Percentiles rank a stretch among this genome's conserved stretches.
These are phyloP conservation scores for Musa balbisiana DNA, from an alignment of 202 grass and related monocot species.

Conservation along the genomic window DNA sequence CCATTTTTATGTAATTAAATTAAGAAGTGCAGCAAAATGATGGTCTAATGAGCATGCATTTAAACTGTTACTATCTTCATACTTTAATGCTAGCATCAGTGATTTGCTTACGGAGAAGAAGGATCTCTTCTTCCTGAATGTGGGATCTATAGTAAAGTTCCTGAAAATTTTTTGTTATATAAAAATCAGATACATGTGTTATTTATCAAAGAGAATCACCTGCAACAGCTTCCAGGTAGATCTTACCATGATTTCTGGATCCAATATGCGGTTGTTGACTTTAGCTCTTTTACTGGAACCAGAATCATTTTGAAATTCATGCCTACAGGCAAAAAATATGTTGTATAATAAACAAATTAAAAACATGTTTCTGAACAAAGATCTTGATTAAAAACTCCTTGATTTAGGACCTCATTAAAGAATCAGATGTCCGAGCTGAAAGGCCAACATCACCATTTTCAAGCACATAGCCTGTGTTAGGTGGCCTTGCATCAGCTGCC, in stretches of 20 bases:
- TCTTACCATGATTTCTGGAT: slow-evolving; percentile 73
- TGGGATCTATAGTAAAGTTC: slow-evolving; percentile 71
- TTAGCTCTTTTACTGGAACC: slow-evolving; percentile 38
- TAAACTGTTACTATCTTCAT: slow-evolving; percentile 17
- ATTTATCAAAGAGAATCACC: slow-evolving; percentile 8
- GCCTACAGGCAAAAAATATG: slow-evolving; percentile 35
- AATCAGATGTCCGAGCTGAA: slow-evolving; percentile 40
- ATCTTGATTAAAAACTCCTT: slow-evolving; percentile 3
- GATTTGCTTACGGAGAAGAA: slow-evolving; percentile 71
- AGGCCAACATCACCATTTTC: slow-evolving; percentile 47
- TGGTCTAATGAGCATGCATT: slow-evolving; percentile 3
- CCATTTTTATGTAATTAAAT: slow-evolving; percentile 4
- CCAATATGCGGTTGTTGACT: slow-evolving; percentile 38
- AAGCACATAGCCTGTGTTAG: slow-evolving; percentile 35
- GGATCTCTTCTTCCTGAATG: slow-evolving; percentile 75
- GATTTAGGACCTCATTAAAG: slow-evolving; percentile 54
- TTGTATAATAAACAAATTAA: slow-evolving; percentile 1
- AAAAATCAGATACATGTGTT: slow-evolving; percentile 9
- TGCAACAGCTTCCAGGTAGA: neutral
- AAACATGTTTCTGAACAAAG: slow-evolving; percentile 19
- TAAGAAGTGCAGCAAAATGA: neutral
- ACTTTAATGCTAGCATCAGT: slow-evolving; percentile 71
- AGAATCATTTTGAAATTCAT: slow-evolving; percentile 40
- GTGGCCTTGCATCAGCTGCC: slow-evolving; percentile 12
- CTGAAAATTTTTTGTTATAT: slow-evolving; percentile 36